Percentiles rank a stretch among this genome's conserved stretches.
Evolutionary conservation across 805 yeast species (phyloP).

Genomic region (Metschnikowia anglica): DNA sequence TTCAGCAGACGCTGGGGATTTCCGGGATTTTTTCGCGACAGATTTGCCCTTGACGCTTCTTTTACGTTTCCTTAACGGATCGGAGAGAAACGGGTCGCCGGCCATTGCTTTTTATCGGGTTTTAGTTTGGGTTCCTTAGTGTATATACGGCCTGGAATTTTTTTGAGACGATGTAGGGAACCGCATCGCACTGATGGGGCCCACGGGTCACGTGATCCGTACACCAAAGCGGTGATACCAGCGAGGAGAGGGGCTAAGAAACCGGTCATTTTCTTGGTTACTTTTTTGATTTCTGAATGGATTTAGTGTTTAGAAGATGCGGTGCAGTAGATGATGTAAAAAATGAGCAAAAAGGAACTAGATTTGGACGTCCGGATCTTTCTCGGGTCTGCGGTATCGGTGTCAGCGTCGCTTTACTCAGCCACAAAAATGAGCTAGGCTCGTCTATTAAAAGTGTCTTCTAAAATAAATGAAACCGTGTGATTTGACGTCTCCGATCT

Average conservation of each 20-base stretch:
- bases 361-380: too few relatives aligned
- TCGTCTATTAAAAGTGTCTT: background rate
- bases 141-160: background rate
- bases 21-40: slow-evolving; percentile 21
- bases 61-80: slow-evolving; percentile 54
- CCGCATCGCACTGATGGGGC: background rate
- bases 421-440: background rate
- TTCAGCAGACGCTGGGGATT: slow-evolving; percentile 7
- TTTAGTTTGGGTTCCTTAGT: background rate
- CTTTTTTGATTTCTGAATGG: too few relatives aligned
- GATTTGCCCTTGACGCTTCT: slow-evolving; percentile 27
- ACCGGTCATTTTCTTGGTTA: too few relatives aligned
- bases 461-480: background rate
- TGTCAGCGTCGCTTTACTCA: too few relatives aligned
- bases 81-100: slow-evolving; percentile 62
- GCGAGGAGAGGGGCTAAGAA: too few relatives aligned
- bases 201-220: background rate
- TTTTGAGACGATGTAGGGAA: background rate
- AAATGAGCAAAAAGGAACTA: too few relatives aligned
- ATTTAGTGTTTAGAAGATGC: too few relatives aligned
- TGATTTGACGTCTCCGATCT: background rate
- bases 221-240: background rate
- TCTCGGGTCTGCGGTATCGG: too few relatives aligned
- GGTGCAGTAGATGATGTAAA: too few relatives aligned
- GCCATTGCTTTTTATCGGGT: slow-evolving; percentile 34